Conservation (phyloP, 75 land plant genomes). For the Larix kaempferi region DNA sequence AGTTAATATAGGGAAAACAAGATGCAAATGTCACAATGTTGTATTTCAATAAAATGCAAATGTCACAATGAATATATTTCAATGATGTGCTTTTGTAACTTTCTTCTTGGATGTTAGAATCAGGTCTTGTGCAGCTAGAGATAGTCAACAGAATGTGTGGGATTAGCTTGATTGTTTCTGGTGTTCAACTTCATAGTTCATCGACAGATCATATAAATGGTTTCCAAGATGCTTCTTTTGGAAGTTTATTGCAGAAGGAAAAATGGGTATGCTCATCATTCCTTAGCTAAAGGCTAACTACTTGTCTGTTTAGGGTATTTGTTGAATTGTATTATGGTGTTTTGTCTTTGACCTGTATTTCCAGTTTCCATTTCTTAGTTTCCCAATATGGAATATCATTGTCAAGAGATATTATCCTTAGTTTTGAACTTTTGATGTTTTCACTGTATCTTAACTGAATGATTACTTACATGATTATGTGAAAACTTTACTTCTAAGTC, state of each 20-base stretch:
- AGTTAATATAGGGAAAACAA: no score
- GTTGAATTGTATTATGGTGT: background rate
- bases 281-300: background rate
- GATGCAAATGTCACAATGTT: no score
- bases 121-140: background rate
- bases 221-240: background rate
- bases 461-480: background rate
- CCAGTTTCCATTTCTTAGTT: background rate
- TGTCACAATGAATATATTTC: background rate
- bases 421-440: background rate
- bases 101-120: background rate
- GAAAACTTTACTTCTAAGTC: background rate
- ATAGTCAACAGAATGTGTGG: slow-evolving; percentile 59
- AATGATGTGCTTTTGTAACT: background rate
- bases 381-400: background rate
- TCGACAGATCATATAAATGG: slow-evolving; percentile 12
- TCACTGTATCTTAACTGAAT: background rate
- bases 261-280: slow-evolving; percentile 5
- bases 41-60: no score
- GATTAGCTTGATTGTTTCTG: slow-evolving; percentile 60
- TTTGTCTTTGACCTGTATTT: slow-evolving; percentile 4
- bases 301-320: background rate
- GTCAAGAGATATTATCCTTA: background rate
- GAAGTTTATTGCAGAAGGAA: background rate
- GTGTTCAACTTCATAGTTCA: slow-evolving; percentile 30